These are phyloP conservation scores for Dryas drummondii DNA, from an alignment of 306 rosid species.

Conservation along the genomic window DNA sequence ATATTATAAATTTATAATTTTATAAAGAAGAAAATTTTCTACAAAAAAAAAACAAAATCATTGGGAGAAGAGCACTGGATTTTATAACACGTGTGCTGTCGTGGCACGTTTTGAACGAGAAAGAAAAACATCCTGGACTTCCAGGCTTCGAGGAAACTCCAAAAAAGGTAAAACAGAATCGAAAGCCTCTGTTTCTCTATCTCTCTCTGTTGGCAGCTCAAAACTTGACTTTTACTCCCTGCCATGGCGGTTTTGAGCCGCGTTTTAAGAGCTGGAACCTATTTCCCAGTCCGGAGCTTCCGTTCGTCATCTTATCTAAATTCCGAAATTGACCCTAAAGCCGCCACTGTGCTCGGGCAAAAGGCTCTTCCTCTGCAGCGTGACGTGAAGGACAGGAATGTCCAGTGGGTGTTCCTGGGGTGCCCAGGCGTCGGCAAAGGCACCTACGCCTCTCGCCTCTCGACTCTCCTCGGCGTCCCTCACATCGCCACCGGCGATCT, in stretches of 20 bases:
- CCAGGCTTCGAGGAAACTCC: not conserved
- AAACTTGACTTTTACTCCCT: not conserved
- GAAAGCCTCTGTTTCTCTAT: not conserved
- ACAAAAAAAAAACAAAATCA: too few relatives aligned
- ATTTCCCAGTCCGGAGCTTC: conserved; percentile 23
- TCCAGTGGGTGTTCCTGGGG: conserved; percentile 51
- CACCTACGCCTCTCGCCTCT: conserved; percentile 51
- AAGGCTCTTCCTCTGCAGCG: conserved; percentile 23
- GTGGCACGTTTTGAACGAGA: not conserved
- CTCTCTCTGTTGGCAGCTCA: not conserved
- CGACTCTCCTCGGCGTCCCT: conserved; percentile 45
- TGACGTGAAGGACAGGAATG: conserved; percentile 27
- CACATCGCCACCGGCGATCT: conserved; percentile 60
- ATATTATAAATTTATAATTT: too few relatives aligned
- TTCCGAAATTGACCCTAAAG: conserved; percentile 31
- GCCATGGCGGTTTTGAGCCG: conserved; percentile 31
- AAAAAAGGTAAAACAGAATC: not conserved
- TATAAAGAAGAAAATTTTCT: too few relatives aligned
- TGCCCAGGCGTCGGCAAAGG: conserved; percentile 64
- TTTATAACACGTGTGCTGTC: not conserved
- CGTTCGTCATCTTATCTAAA: conserved; percentile 16
- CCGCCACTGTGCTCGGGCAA: not conserved
- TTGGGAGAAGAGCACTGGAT: not conserved
- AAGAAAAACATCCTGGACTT: not conserved
- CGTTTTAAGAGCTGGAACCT: conserved; percentile 13